Evolutionary conservation across 1,284 basidiomycete genomes (phyloP).

Genomic region (Tylopilus orsonianus): DNA sequence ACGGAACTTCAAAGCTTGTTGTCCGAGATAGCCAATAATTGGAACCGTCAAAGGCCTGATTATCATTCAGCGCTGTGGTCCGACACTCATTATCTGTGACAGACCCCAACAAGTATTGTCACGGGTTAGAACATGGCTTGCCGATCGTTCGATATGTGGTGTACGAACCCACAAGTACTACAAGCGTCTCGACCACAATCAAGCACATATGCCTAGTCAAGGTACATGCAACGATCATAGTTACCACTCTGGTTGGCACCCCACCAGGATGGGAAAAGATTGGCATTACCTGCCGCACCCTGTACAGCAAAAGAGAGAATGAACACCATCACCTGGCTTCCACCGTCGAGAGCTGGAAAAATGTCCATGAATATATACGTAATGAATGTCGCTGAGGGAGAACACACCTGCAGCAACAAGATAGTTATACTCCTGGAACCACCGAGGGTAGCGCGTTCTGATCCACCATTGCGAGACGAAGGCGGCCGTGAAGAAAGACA

Average conservation of each 20-base stretch:
- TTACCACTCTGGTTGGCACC: constrained; percentile 46
- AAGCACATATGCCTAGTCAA: constrained; percentile 14
- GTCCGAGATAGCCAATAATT: too few relatives aligned
- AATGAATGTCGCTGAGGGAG: too few relatives aligned
- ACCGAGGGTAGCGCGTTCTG: constrained; percentile 54
- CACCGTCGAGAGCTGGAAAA: constrained; percentile 60
- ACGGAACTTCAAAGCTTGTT: too few relatives aligned
- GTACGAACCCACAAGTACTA: background rate
- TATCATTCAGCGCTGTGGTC: too few relatives aligned
- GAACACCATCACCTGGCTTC: constrained; percentile 68
- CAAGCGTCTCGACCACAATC: background rate
- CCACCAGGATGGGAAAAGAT: constrained; percentile 63
- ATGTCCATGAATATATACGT: too few relatives aligned
- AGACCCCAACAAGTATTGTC: too few relatives aligned
- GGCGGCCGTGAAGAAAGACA: constrained; percentile 46
- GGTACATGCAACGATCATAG: constrained; percentile 25
- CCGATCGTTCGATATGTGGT: too few relatives aligned
- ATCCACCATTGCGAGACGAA: constrained; percentile 58
- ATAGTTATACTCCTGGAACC: constrained; percentile 53
- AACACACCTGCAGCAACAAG: constrained; percentile 41
- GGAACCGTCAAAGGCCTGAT: too few relatives aligned
- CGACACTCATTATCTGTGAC: too few relatives aligned
- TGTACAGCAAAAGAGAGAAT: constrained; percentile 73
- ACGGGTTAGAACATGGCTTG: too few relatives aligned
- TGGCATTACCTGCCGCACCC: constrained; percentile 57